Conservation (phyloP, 2,329 filamentous ascomycete genomes). For the Fusarium clavum region DNA sequence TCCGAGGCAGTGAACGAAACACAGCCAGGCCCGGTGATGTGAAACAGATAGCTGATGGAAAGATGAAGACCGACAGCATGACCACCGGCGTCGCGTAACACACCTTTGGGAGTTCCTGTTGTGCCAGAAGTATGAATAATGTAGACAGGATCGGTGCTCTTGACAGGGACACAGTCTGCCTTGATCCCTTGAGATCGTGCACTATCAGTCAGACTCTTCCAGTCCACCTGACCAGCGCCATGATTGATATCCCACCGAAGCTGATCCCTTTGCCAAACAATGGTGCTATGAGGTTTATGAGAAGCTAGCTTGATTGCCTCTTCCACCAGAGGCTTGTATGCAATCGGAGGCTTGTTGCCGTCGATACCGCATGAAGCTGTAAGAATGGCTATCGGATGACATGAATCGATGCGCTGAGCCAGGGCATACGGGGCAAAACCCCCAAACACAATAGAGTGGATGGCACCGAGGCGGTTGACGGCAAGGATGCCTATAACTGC, state of each 20-base stretch:
- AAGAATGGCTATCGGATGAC: slow-evolving; percentile 78
- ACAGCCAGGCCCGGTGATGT: slow-evolving; percentile 84
- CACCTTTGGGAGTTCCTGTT: slow-evolving; percentile 85
- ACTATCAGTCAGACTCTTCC: slow-evolving; percentile 81
- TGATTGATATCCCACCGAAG: slow-evolving; percentile 79
- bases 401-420: slow-evolving; percentile 89
- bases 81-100: slow-evolving; percentile 83
- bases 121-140: slow-evolving; percentile 91
- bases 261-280: slow-evolving; percentile 88
- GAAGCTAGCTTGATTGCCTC: slow-evolving; percentile 75
- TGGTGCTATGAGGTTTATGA: slow-evolving; percentile 77
- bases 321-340: slow-evolving; percentile 82
- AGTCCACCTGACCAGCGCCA: slow-evolving; percentile 77
- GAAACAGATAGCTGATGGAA: slow-evolving; percentile 85
- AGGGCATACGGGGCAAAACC: slow-evolving; percentile 86
- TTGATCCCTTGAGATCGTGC: slow-evolving; percentile 74
- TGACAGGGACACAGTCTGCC: slow-evolving; percentile 81
- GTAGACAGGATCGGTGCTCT: slow-evolving; percentile 83
- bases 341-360: slow-evolving; percentile 80
- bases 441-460: slow-evolving; percentile 93
- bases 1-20: slow-evolving; percentile 81
- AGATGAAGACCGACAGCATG: slow-evolving; percentile 88
- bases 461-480: slow-evolving; percentile 81
- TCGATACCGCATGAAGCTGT: slow-evolving; percentile 95
- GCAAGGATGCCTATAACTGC: slow-evolving; percentile 89